These are phyloP conservation scores for Cicer chorassanicum DNA, from an alignment of 306 rosid genomes.

Conservation along the genomic window DNA sequence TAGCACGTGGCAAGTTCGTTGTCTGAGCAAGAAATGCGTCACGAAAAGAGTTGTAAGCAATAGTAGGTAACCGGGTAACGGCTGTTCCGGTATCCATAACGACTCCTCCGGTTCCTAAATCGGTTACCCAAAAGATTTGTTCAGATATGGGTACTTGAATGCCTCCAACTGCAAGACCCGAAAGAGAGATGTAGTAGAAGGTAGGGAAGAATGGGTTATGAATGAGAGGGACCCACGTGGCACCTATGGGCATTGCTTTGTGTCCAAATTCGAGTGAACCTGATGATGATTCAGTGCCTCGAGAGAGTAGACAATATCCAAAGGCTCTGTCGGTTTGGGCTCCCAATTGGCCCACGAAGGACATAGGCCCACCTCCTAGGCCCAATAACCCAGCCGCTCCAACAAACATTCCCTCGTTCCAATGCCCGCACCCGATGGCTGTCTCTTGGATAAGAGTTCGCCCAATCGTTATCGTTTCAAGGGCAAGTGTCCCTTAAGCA, in stretches of 20 bases:
- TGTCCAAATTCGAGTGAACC: slow-evolving; percentile 81
- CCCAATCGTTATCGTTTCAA: slow-evolving; percentile 79
- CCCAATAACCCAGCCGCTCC: slow-evolving; percentile 91
- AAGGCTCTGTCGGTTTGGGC: slow-evolving; percentile 82
- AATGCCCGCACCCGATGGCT: slow-evolving; percentile 93
- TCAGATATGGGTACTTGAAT: slow-evolving; percentile 61
- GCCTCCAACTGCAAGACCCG: slow-evolving; percentile 89
- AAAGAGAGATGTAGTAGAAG: slow-evolving; percentile 72
- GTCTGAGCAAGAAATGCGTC: slow-evolving; percentile 69
- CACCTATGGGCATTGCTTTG: slow-evolving; percentile 77
- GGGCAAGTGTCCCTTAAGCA: slow-evolving; percentile 69
- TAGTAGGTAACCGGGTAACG: slow-evolving; percentile 73
- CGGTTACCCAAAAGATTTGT: slow-evolving; percentile 52
- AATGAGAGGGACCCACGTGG: slow-evolving; percentile 80
- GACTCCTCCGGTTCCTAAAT: slow-evolving; percentile 73
- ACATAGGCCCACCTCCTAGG: slow-evolving; percentile 88
- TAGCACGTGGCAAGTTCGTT: slow-evolving; percentile 66
- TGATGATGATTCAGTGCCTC: slow-evolving; percentile 56
- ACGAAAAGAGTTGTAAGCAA: slow-evolving; percentile 66
- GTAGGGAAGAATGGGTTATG: slow-evolving; percentile 71
- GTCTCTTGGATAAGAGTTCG: slow-evolving; percentile 58
- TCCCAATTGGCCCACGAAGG: slow-evolving; percentile 79
- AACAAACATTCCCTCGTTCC: slow-evolving; percentile 83
- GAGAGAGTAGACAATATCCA: slow-evolving; percentile 72
- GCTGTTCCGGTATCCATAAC: slow-evolving; percentile 97